Percentiles rank a stretch among this genome's conserved stretches.
These are phyloP conservation scores for Cyberlindnera euphorbiae DNA, from an alignment of 805 yeast genomes.

Conservation along the genomic window DNA sequence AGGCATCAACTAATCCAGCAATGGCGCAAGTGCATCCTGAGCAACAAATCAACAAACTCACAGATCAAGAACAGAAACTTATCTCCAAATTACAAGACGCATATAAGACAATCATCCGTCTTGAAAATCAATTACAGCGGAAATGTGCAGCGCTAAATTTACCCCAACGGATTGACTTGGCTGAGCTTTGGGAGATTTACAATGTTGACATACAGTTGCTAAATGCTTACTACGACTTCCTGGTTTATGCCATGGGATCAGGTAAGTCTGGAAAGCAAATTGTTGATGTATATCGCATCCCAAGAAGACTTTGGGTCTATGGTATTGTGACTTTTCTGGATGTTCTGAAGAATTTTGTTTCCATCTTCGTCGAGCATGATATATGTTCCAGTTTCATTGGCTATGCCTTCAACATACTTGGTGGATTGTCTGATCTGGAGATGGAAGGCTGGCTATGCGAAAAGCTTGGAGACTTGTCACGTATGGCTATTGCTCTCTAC, in stretches of 20 bases:
- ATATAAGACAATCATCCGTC: slow-evolving; percentile 60
- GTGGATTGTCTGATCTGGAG: slow-evolving; percentile 33
- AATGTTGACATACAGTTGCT: slow-evolving; percentile 60
- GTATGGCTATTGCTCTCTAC: slow-evolving; percentile 85
- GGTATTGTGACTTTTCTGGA: slow-evolving; percentile 80
- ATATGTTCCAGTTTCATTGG: slow-evolving; percentile 71
- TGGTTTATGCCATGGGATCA: slow-evolving; percentile 67
- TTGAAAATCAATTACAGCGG: slow-evolving; percentile 66
- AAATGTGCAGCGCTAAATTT: slow-evolving; percentile 57
- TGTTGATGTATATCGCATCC: slow-evolving; percentile 71
- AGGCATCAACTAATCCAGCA: slow-evolving; percentile 10
- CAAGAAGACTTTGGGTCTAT: slow-evolving; percentile 79
- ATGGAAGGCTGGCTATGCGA: slow-evolving; percentile 60
- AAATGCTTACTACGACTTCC: slow-evolving; percentile 68
- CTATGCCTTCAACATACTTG: slow-evolving; percentile 55
- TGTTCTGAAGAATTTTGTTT: slow-evolving; percentile 68
- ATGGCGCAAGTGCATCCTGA: slow-evolving; percentile 6
- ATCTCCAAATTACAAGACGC: slow-evolving; percentile 72
- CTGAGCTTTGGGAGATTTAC: slow-evolving; percentile 68
- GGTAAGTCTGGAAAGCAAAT: slow-evolving; percentile 74
- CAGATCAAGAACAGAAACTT: slow-evolving; percentile 59
- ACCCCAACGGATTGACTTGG: slow-evolving; percentile 51
- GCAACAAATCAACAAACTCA: slow-evolving; percentile 17
- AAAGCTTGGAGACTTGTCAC: slow-evolving; percentile 76
- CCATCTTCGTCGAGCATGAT: slow-evolving; percentile 72